Conservation (phyloP, 306 rosid species). For the Sechiopsis laciniata region DNA sequence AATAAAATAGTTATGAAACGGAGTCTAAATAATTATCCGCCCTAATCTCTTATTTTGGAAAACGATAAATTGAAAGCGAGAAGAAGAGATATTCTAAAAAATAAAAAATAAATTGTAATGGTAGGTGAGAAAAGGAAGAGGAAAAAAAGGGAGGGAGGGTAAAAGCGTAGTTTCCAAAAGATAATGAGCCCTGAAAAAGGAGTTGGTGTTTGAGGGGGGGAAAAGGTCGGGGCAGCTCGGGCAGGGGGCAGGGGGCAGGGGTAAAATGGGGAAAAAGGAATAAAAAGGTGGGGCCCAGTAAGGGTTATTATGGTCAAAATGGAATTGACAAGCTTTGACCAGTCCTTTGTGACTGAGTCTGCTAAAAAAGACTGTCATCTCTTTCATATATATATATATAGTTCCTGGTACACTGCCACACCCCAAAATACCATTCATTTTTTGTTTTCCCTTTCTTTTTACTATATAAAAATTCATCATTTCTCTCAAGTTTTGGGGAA, state of each 20-base stretch:
- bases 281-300: neutral
- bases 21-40: too few relatives aligned
- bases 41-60: too few relatives aligned
- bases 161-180: neutral
- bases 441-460: too few relatives aligned
- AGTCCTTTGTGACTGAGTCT: constrained; percentile 12
- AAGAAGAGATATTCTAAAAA: too few relatives aligned
- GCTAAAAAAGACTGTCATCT: constrained; percentile 7
- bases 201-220: neutral
- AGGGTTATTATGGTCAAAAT: constrained; percentile 7
- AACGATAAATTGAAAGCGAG: too few relatives aligned
- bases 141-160: neutral
- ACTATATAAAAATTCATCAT: too few relatives aligned
- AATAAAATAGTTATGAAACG: too few relatives aligned
- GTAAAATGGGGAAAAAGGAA: neutral
- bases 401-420: constrained; percentile 18
- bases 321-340: constrained; percentile 20
- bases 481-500: too few relatives aligned
- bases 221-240: neutral
- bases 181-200: constrained; percentile 5
- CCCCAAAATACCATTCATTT: constrained; percentile 12
- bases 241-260: neutral
- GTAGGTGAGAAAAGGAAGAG: neutral
- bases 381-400: constrained; percentile 7
- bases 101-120: neutral